These are phyloP conservation scores for Vaccinium darrowii DNA, from an alignment of 148 eudicot species.

Conservation along the genomic window DNA sequence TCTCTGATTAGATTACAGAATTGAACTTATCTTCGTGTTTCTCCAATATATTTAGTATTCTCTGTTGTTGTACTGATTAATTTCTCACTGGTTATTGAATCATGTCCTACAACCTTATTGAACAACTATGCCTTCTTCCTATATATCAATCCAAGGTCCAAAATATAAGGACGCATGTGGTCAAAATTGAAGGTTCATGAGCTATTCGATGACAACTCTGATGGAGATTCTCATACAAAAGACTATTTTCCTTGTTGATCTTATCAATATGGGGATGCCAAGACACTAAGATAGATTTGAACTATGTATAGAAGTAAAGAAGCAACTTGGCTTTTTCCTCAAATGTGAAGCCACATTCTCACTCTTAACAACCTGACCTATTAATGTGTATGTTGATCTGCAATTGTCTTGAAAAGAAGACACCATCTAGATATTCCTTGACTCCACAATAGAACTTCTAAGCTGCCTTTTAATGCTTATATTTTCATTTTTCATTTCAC, in stretches of 20 bases:
- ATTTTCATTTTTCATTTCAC: neutral
- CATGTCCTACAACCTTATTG: neutral
- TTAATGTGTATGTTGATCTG: neutral
- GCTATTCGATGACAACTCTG: neutral
- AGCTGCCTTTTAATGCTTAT: neutral
- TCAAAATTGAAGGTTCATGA: neutral
- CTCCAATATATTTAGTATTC: neutral
- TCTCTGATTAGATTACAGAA: neutral
- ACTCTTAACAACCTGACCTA: neutral
- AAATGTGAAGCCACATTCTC: neutral
- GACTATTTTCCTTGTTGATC: neutral
- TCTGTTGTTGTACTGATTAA: neutral
- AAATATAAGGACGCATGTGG: neutral
- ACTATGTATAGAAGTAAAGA: neutral
- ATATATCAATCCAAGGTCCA: neutral
- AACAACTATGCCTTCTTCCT: neutral
- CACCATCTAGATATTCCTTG: neutral
- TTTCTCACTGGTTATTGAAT: neutral
- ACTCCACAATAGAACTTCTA: neutral
- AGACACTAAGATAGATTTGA: neutral
- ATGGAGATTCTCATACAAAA: neutral
- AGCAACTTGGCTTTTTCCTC: neutral
- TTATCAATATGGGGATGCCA: neutral
- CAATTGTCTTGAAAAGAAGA: neutral
- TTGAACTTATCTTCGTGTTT: neutral